Percentiles rank a stretch among this genome's conserved stretches.
phyloP scores from a whole-genome alignment of 305 asterid genomes.

The Fraxinus greggii region DNA sequence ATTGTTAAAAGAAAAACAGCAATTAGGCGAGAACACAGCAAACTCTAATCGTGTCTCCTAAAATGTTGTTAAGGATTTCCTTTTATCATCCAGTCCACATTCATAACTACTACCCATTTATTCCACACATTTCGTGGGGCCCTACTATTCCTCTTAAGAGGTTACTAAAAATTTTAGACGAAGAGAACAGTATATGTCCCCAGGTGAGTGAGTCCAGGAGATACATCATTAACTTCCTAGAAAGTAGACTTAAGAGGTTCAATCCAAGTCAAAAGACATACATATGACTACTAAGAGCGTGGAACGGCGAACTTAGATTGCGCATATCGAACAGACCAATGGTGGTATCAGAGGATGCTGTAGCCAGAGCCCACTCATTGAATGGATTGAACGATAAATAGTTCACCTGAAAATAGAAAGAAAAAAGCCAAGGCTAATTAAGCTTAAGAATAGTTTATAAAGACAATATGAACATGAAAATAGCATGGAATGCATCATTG shows the following conservation, averaged over 20 bases:
- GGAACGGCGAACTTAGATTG: slow-evolving; percentile 74
- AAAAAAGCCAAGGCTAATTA: slow-evolving; percentile 13
- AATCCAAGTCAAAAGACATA: slow-evolving; percentile 38
- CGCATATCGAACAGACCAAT: slow-evolving; percentile 89
- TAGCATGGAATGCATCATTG: background rate
- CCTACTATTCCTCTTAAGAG: background rate
- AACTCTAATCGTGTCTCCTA: background rate
- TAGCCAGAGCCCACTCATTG: slow-evolving; percentile 85
- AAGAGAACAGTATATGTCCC: background rate
- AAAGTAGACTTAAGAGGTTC: slow-evolving; percentile 1
- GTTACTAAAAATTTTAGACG: background rate
- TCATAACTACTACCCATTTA: background rate
- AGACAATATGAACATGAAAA: slow-evolving; percentile 11
- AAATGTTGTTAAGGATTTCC: background rate
- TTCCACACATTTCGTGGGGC: background rate
- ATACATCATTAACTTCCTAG: background rate
- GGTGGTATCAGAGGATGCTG: slow-evolving; percentile 92
- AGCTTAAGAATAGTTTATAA: background rate
- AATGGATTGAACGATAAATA: slow-evolving; percentile 83
- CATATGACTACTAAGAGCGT: slow-evolving; percentile 72
- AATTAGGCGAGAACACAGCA: background rate
- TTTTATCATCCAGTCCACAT: background rate
- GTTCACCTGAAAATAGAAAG: slow-evolving; percentile 63
- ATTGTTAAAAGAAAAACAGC: background rate
- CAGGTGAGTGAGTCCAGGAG: background rate